These are phyloP conservation scores for Tephrocybe sp. DNA, from an alignment of 768 basidiomycete genomes.

Conservation along the genomic window DNA sequence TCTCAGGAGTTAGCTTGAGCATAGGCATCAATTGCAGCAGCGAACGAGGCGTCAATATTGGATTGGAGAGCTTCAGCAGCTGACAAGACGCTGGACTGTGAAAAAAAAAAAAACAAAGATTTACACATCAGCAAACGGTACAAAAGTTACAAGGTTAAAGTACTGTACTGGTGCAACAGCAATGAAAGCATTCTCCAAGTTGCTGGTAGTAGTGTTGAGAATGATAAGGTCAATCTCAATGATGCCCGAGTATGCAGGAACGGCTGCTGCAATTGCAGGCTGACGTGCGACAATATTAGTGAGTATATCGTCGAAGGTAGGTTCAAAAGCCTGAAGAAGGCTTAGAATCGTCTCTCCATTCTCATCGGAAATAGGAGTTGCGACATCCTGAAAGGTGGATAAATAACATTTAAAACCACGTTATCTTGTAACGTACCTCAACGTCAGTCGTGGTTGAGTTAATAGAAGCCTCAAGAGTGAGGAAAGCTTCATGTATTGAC, in stretches of 20 bases:
- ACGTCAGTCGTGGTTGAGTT: conserved; percentile 27
- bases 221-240: conserved; percentile 27
- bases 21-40: conserved; percentile 21
- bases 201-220: conserved; percentile 20
- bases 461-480: conserved; percentile 19
- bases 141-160: not conserved
- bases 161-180: conserved; percentile 24
- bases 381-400: conserved; percentile 15
- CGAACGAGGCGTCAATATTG: conserved; percentile 21
- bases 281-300: conserved; percentile 23
- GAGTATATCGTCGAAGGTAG: conserved; percentile 25
- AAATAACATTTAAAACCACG: not conserved
- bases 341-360: conserved; percentile 26
- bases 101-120: too few species aligned
- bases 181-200: conserved; percentile 26
- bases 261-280: conserved; percentile 24
- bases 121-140: not conserved
- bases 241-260: conserved; percentile 29
- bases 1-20: too few species aligned
- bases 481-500: conserved; percentile 32
- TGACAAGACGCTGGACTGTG: conserved; percentile 20
- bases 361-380: conserved; percentile 21
- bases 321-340: conserved; percentile 23
- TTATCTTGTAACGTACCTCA: conserved; percentile 16
- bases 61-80: conserved; percentile 13